phyloP scores from a whole-genome alignment of 768 basidiomycete species.

The Paxillus involutus region DNA sequence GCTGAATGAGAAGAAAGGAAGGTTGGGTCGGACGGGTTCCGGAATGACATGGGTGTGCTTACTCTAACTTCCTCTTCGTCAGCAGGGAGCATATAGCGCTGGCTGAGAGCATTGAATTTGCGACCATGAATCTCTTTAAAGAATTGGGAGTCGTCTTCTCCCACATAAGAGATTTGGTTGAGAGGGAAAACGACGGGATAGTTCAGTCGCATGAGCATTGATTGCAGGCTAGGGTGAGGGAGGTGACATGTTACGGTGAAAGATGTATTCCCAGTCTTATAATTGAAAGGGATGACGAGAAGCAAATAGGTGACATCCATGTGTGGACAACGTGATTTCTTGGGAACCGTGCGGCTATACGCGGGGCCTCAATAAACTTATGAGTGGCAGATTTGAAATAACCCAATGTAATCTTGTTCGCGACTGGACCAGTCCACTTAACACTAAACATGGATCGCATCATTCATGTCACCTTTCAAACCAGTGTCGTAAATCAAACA shows the following conservation, averaged over 20 bases:
- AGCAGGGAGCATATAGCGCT: slow-evolving; percentile 60
- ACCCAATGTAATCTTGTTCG: slow-evolving; percentile 25
- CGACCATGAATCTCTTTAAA: slow-evolving; percentile 56
- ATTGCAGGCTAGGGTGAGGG: slow-evolving; percentile 2
- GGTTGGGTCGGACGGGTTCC: not conserved
- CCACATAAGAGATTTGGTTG: slow-evolving; percentile 37
- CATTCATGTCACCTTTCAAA: not conserved
- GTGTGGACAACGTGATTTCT: slow-evolving; percentile 18
- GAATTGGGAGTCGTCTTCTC: slow-evolving; percentile 48
- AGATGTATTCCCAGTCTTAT: slow-evolving; percentile 27
- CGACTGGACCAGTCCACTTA: not conserved
- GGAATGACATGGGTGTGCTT: slow-evolving; percentile 4
- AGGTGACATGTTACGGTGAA: slow-evolving; percentile 20
- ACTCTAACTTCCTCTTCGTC: slow-evolving; percentile 69
- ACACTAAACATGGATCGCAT: not conserved
- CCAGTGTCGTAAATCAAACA: slow-evolving; percentile 24
- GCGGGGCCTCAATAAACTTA: slow-evolving; percentile 29
- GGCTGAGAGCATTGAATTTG: slow-evolving; percentile 54
- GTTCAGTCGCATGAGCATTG: slow-evolving; percentile 27
- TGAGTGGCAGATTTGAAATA: slow-evolving; percentile 25
- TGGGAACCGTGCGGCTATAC: slow-evolving; percentile 26
- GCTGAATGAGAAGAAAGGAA: slow-evolving; percentile 37
- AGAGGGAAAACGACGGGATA: slow-evolving; percentile 34
- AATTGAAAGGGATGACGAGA: slow-evolving; percentile 34
- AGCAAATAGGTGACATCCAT: slow-evolving; percentile 21